A percentile compares a stretch with the other conserved stretches of the same genome.
Evolutionary conservation across 192 early-diverging fungal genomes (phyloP).

Genomic region (Umbelopsis sp.): DNA sequence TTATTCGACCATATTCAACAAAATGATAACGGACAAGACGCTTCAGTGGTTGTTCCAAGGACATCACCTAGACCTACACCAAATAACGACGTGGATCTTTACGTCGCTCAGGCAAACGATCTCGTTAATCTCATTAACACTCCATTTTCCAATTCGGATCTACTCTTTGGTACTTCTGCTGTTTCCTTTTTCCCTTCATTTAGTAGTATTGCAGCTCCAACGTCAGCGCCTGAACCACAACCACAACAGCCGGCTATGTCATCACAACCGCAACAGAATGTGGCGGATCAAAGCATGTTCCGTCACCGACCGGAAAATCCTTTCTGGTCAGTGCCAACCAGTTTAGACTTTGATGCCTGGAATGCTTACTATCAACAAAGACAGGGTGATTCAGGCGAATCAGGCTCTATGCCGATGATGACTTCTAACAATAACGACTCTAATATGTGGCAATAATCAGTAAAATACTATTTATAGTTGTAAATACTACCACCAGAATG

Average conservation of each 20-base stretch:
- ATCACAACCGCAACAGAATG: neutral
- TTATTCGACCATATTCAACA: slow-evolving; percentile 19
- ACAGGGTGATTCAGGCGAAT: neutral
- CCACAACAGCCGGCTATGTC: neutral
- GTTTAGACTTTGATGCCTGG: slow-evolving; percentile 39
- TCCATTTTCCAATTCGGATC: slow-evolving; percentile 1
- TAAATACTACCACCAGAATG: neutral
- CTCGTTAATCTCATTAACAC: slow-evolving; percentile 8
- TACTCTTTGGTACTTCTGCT: neutral
- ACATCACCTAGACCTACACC: neutral
- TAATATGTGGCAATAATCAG: slow-evolving; percentile 9
- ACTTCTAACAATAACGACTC: slow-evolving; percentile 1
- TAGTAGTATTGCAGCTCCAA: neutral
- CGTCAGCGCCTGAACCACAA: neutral
- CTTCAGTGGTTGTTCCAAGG: neutral
- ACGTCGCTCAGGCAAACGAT: neutral
- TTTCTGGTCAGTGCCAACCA: slow-evolving; percentile 40
- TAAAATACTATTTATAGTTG: neutral
- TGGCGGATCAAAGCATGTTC: slow-evolving; percentile 19
- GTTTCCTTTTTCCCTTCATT: neutral
- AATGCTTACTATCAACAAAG: slow-evolving; percentile 24
- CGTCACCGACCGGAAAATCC: slow-evolving; percentile 38
- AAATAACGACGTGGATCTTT: neutral
- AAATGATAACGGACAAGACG: neutral
- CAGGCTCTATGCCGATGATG: neutral